These are phyloP conservation scores for Mortierella claussenii DNA, from an alignment of 192 early-diverging fungal species.

Conservation along the genomic window DNA sequence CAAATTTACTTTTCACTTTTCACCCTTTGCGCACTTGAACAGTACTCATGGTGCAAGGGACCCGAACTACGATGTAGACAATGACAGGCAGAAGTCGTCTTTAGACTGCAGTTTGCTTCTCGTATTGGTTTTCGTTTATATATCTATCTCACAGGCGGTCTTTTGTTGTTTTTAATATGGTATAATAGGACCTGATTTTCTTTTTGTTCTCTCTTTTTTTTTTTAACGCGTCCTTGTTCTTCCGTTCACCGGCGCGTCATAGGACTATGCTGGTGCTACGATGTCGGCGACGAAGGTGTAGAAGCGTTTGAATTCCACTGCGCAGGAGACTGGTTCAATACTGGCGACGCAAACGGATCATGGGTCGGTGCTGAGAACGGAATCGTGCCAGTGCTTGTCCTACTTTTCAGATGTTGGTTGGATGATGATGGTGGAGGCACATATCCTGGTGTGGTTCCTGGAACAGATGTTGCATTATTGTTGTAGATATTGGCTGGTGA, in stretches of 20 bases:
- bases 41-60: too few species aligned
- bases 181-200: background rate
- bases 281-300: background rate
- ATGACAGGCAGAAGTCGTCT: too few species aligned
- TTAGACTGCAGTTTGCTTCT: too few species aligned
- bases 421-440: background rate
- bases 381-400: background rate
- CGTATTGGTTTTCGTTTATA: too few species aligned
- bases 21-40: too few species aligned
- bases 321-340: background rate
- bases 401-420: background rate
- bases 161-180: background rate
- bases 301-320: background rate
- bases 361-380: conserved; percentile 7
- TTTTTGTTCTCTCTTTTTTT: background rate
- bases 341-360: conserved; percentile 7
- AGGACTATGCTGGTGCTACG: background rate
- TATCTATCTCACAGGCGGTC: background rate
- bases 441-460: background rate
- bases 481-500: background rate
- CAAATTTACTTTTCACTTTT: too few species aligned
- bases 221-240: background rate
- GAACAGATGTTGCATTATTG: background rate
- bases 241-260: background rate
- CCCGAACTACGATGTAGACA: too few species aligned